Base-by-base conservation (phyloP, 2,329 filamentous ascomycete species). In the Epichloe typhina region DNA sequence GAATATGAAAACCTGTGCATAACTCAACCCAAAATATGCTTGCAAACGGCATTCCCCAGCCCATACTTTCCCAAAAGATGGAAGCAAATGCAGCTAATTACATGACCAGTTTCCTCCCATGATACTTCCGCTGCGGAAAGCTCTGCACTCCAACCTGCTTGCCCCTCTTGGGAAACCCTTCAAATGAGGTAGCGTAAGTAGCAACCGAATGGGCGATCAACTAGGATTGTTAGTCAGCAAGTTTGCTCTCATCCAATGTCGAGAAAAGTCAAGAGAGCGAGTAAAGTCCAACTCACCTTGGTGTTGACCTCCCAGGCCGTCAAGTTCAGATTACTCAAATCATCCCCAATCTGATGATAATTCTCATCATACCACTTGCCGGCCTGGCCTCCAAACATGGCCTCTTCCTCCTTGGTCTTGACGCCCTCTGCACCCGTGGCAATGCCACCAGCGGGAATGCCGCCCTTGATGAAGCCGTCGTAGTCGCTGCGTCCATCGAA, bases 401-500 rank as follows among this genome's bases (percentile, higher is more conserved):
- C 70, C 2, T 67, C 76, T 62, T 90, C 83, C 36, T 80, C 73
- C 47, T 74, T 67, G 0, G 84, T 88, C 77, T 89, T 90, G 67
- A 86, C 64, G 12, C 77, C 83, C 65, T 90, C 86, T 1, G 86
- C 86, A 39, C 86, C 86, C 2, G 86, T 88, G 50, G 85, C 84
- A 54, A 90, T 79, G 33, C 86, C 86, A 23, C 86, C 85, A 1
- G 79, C 79, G 0, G 86, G 83, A 41, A 90, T 88, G 3, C 83
- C 83, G 51, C 78, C 74, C 37, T 79, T 74, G 59, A 89, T 83
- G 69, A 91, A 90, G 1, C 80, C 83, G 47, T 82, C 84, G 59
- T 91, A 91, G 66, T 93, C 87, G 55, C 82, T 87, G 52, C 86
- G 81, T 6, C 86, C 86, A 58, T 88, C 83, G 57, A 93, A 91